A percentile compares a stretch with the other conserved stretches of the same genome.
Evolutionary conservation across 768 basidiomycete species (phyloP).

Genomic region (Leucogyrophana mollusca): DNA sequence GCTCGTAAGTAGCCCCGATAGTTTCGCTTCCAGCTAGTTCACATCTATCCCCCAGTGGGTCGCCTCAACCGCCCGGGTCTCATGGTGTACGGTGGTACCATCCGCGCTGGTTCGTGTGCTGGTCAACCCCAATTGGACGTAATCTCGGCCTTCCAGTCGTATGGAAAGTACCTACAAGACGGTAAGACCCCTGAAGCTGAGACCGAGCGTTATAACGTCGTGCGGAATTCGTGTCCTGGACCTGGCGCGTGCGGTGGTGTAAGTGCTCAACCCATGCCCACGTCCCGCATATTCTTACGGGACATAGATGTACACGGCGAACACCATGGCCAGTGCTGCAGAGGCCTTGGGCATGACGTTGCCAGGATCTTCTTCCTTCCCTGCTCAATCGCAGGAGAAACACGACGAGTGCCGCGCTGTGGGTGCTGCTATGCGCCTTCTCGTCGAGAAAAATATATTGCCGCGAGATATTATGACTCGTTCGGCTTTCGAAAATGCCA

Average conservation of each 20-base stretch:
- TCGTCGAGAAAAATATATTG: constrained; percentile 88
- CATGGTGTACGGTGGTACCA: constrained; percentile 98
- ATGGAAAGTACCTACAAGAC: constrained; percentile 91
- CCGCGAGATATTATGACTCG: constrained; percentile 97
- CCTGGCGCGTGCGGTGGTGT: constrained; percentile 98
- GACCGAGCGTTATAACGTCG: constrained; percentile 76
- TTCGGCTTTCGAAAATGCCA: constrained; percentile 96
- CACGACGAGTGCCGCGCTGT: constrained; percentile 75
- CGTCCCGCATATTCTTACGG: neutral
- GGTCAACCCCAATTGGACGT: constrained; percentile 89
- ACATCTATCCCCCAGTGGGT: constrained; percentile 59
- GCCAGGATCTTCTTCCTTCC: constrained; percentile 96
- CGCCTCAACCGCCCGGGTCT: constrained; percentile 93
- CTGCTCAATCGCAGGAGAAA: constrained; percentile 91
- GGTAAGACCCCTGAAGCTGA: constrained; percentile 86
- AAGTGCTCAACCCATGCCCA: constrained; percentile 31
- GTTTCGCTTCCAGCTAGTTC: constrained; percentile 1
- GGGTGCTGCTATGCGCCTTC: constrained; percentile 80
- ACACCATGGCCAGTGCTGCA: constrained; percentile 96
- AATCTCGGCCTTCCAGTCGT: constrained; percentile 96
- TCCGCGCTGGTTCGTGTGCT: constrained; percentile 88
- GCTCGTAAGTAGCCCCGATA: constrained; percentile 60
- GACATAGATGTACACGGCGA: constrained; percentile 91
- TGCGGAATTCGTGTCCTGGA: constrained; percentile 95
- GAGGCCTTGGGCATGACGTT: constrained; percentile 97